These are phyloP conservation scores for Pholiota conissans DNA, from an alignment of 768 basidiomycete species.

Conservation along the genomic window DNA sequence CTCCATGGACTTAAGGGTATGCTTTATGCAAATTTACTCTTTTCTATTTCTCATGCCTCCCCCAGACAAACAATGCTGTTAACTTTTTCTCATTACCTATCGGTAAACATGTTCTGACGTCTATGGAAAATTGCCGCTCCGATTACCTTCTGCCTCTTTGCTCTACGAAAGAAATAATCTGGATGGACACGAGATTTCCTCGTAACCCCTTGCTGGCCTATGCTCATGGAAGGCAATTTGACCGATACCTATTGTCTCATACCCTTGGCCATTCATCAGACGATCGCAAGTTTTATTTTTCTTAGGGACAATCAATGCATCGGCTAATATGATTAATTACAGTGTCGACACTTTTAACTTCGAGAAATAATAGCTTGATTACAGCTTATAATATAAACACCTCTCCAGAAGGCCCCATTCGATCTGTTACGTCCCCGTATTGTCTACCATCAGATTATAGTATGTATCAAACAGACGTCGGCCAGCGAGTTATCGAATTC, in stretches of 20 bases:
- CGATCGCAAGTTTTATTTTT: not conserved
- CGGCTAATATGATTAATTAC: no score
- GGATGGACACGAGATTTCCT: slow-evolving; percentile 69
- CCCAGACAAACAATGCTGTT: slow-evolving; percentile 15
- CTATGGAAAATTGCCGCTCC: slow-evolving; percentile 42
- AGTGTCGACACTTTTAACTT: no score
- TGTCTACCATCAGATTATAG: slow-evolving; percentile 32
- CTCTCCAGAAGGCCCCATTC: slow-evolving; percentile 39
- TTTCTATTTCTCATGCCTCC: not conserved
- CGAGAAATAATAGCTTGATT: slow-evolving; percentile 56
- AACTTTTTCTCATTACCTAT: slow-evolving; percentile 27
- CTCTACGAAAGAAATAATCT: slow-evolving; percentile 63
- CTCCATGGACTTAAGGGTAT: slow-evolving; percentile 60
- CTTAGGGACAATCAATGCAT: not conserved
- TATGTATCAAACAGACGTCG: slow-evolving; percentile 24
- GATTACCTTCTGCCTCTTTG: slow-evolving; percentile 52
- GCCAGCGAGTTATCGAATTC: slow-evolving; percentile 36
- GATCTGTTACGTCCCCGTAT: slow-evolving; percentile 45
- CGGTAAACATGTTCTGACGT: slow-evolving; percentile 48
- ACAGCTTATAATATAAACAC: slow-evolving; percentile 65
- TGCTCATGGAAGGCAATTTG: slow-evolving; percentile 60
- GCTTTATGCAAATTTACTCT: slow-evolving; percentile 10
- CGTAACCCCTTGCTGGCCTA: slow-evolving; percentile 58
- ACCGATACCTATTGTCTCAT: slow-evolving; percentile 51
- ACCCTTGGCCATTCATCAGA: slow-evolving; percentile 21